Evolutionary conservation across 2,329 filamentous ascomycete genomes (phyloP).

Genomic region (Cadophora sp.): DNA sequence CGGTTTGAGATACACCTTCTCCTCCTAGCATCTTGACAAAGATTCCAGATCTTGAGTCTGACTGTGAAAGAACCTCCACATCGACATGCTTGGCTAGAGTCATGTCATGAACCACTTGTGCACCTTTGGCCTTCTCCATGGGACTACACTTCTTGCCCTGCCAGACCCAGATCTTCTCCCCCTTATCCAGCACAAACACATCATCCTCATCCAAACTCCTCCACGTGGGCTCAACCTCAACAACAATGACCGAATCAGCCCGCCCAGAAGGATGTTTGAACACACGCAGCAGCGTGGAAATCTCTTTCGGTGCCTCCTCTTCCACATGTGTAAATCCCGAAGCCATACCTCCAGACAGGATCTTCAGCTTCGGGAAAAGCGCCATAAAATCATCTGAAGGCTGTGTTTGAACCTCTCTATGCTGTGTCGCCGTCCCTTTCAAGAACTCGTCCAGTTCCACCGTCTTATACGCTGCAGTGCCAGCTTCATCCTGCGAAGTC

Average conservation of each 20-base stretch:
- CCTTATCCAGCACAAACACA: constrained; percentile 69
- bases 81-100: constrained; percentile 68
- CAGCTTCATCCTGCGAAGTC: constrained; percentile 72
- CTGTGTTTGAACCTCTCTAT: constrained; percentile 70
- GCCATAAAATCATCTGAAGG: constrained; percentile 53
- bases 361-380: constrained; percentile 65
- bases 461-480: constrained; percentile 73
- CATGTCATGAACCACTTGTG: constrained; percentile 70
- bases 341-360: constrained; percentile 64
- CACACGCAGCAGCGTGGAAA: constrained; percentile 63
- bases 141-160: constrained; percentile 69
- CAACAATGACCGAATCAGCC: constrained; percentile 60
- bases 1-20: constrained; percentile 48
- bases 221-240: constrained; percentile 69
- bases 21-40: constrained; percentile 64
- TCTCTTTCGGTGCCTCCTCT: constrained; percentile 50
- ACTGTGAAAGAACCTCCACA: constrained; percentile 69
- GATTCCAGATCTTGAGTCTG: constrained; percentile 60
- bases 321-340: constrained; percentile 71
- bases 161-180: constrained; percentile 73
- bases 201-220: constrained; percentile 68
- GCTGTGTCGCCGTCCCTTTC: constrained; percentile 65
- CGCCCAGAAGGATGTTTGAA: constrained; percentile 60
- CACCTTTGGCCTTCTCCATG: constrained; percentile 73
- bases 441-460: constrained; percentile 74